Percentiles rank a stretch among this genome's conserved stretches.
phyloP scores from a whole-genome alignment of 148 eudicot genomes.

The Arbutus unedo region DNA sequence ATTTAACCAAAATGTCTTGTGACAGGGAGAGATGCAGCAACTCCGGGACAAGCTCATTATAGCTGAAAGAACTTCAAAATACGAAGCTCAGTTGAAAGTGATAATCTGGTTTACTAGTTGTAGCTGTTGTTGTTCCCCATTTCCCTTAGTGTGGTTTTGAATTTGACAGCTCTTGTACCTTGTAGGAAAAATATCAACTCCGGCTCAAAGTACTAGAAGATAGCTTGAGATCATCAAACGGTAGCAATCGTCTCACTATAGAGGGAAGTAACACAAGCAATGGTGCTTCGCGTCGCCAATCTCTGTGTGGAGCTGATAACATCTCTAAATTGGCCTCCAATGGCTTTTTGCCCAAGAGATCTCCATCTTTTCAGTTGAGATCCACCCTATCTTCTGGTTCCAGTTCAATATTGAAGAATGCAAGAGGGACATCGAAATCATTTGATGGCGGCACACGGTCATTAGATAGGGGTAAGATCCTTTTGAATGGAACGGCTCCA shows the following conservation, averaged over 20 bases:
- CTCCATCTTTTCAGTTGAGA: conserved; percentile 64
- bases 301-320: conserved; percentile 67
- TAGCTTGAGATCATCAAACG: conserved; percentile 49
- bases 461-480: conserved; percentile 67
- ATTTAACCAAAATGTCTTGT: conserved; percentile 15
- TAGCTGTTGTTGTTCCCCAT: conserved; percentile 13
- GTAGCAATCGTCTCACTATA: conserved; percentile 32
- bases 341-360: conserved; percentile 71
- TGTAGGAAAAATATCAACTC: conserved; percentile 63
- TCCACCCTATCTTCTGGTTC: conserved; percentile 46
- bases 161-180: not conserved
- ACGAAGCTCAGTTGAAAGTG: conserved; percentile 70
- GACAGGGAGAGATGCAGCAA: conserved; percentile 76
- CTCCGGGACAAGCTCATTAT: conserved; percentile 62
- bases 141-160: not conserved
- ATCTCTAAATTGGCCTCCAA: conserved; percentile 51
- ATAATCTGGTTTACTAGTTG: conserved; percentile 7
- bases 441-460: conserved; percentile 81
- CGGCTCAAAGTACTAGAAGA: conserved; percentile 69
- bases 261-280: conserved; percentile 50
- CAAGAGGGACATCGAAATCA: conserved; percentile 72
- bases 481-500: conserved; percentile 59
- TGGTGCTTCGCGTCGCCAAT: conserved; percentile 60
- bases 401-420: conserved; percentile 64
- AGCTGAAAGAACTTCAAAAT: conserved; percentile 62